These are phyloP conservation scores for Penicillium parvum DNA, from an alignment of 495 filamentous ascomycete genomes.

Conservation along the genomic window DNA sequence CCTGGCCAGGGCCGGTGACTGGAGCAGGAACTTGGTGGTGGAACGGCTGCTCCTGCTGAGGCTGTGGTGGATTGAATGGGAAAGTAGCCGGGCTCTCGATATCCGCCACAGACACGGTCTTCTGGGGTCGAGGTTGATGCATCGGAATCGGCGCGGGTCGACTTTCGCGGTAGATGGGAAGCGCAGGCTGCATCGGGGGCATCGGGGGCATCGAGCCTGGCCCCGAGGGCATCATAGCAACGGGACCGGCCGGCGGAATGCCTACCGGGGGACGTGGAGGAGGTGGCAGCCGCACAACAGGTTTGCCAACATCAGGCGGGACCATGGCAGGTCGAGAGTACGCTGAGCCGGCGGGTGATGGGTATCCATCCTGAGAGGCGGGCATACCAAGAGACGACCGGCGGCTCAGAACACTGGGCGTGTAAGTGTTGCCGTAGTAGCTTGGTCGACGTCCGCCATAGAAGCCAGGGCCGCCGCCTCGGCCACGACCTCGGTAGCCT, in stretches of 20 bases:
- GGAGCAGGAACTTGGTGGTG: constrained; percentile 83
- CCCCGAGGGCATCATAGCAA: constrained; percentile 14
- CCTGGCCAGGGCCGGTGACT: constrained; percentile 52
- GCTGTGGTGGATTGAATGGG: constrained; percentile 65
- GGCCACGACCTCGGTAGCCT: constrained; percentile 62
- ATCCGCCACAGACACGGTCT: constrained; percentile 87
- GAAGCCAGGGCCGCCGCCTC: constrained; percentile 69
- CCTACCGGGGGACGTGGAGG: constrained; percentile 42
- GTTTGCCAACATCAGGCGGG: constrained; percentile 57
- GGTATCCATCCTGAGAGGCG: constrained; percentile 64
- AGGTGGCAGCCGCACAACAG: constrained; percentile 83
- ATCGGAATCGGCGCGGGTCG: constrained; percentile 73
- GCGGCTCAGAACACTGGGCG: constrained; percentile 86
- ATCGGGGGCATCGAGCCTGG: constrained; percentile 23
- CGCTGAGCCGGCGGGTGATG: constrained; percentile 74
- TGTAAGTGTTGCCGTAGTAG: constrained; percentile 80
- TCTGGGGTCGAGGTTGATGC: constrained; percentile 95
- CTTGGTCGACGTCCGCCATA: constrained; percentile 70
- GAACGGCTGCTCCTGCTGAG: constrained; percentile 77
- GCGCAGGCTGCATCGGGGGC: constrained; percentile 40
- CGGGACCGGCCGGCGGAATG: constrained; percentile 24
- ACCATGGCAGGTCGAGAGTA: constrained; percentile 61
- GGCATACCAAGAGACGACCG: constrained; percentile 82
- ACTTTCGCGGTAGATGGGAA: constrained; percentile 74
- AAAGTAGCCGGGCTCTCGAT: constrained; percentile 82